Conservation (phyloP, 129 eudicot species). For the Logfia minima region DNA sequence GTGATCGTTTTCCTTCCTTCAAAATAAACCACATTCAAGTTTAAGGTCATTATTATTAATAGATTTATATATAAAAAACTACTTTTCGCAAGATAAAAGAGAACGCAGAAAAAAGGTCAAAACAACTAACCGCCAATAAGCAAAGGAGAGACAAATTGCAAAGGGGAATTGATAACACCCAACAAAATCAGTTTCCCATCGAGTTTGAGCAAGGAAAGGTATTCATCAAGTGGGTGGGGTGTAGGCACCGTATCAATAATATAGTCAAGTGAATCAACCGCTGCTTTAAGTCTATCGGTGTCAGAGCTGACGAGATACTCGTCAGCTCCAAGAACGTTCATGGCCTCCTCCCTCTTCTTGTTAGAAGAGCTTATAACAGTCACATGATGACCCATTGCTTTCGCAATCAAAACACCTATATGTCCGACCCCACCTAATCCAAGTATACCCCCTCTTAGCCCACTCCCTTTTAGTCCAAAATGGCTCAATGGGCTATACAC, state of each 20-base stretch:
- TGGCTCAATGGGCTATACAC: constrained; percentile 85
- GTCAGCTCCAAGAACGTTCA: constrained; percentile 80
- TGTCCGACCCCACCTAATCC: constrained; percentile 99
- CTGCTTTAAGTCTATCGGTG: constrained; percentile 47
- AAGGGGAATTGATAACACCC: constrained; percentile 73
- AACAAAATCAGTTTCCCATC: constrained; percentile 77
- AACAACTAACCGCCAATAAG: constrained; percentile 71
- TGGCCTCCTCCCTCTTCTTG: constrained; percentile 73
- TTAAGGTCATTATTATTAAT: background rate
- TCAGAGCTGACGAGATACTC: constrained; percentile 82
- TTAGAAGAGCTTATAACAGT: constrained; percentile 81
- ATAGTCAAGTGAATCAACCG: constrained; percentile 66
- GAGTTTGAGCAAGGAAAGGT: constrained; percentile 66
- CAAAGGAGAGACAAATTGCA: constrained; percentile 70
- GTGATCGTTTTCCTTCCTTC: constrained; percentile 82
- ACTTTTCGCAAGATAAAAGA: background rate
- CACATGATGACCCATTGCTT: constrained; percentile 95
- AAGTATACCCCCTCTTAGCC: constrained; percentile 78
- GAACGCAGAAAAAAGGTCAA: background rate
- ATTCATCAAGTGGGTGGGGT: constrained; percentile 73
- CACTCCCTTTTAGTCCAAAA: constrained; percentile 69
- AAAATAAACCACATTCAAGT: background rate
- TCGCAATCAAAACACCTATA: constrained; percentile 86
- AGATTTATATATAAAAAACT: background rate
- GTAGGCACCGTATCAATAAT: constrained; percentile 83